Base-by-base conservation (phyloP, 2,329 filamentous ascomycete species). In the Nigrospora oryzae region DNA sequence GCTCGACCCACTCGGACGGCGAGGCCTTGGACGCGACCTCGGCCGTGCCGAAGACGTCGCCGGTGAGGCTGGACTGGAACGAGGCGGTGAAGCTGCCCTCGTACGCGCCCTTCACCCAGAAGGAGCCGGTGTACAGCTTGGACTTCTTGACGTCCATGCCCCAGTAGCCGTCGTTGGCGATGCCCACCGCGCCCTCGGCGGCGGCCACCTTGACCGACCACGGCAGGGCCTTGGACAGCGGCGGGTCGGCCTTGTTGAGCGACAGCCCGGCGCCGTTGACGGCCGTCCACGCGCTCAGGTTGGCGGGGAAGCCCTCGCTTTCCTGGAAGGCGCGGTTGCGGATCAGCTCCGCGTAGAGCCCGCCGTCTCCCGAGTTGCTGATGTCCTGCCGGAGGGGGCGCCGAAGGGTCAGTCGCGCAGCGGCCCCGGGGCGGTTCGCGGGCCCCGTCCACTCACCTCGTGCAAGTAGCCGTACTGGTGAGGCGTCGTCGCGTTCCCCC, bases 311-410 rank as follows among this genome's bases (percentile, higher is more conserved):
- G 14, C 55, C 52, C 16, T 64, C 61, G 47, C 65, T 70, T 44
- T 65, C 66, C 60, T 88, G 84, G 55, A 88, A 86, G 11, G 82
- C 84, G 40, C 82, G 74, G 61, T 88, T 88, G 42, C 73, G 75
- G 46, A 88, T 75, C 45, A 88, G 62, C 56, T 88, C 83, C 40
- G 79, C 83, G 57, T 88, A 87, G 49, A 87, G 76, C 5, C 83
- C 84, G 17, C 84, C 83, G 56, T 88, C 84, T 3, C 83, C 83
- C 2, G 78, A 82, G 59, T 84, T 78, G 60, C 80, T 80, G 59
- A 83, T 83, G 44, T 80, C 77, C 74, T 79, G n/a, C n/a, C n/a
- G 41, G 12, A 33, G 16, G 40, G 8, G 15, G 19, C 19, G n/a
- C n/a, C n/a, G n/a, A n/a, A 13, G 34, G 31, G 31, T 15, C 39